Conservation (phyloP, 768 basidiomycete genomes). For the Vararia minispora region DNA sequence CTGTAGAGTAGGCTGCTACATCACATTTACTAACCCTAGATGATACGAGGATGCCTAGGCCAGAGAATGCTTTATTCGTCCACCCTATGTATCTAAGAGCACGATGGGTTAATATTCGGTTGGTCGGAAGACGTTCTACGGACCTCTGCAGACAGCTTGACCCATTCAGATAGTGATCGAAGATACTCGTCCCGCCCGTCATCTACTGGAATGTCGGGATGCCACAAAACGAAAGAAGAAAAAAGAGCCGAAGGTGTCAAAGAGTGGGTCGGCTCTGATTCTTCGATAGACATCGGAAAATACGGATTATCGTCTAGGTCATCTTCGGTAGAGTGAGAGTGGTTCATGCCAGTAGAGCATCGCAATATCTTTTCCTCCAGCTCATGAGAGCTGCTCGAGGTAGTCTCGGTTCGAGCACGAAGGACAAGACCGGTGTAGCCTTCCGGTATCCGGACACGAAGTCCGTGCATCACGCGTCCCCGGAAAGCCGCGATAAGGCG, state of each 20-base stretch:
- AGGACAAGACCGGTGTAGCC: slow-evolving; percentile 65
- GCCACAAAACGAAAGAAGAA: slow-evolving; percentile 63
- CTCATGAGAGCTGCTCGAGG: slow-evolving; percentile 7
- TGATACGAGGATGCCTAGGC: too few species aligned
- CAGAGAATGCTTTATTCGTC: too few species aligned
- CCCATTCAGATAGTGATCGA: slow-evolving; percentile 63
- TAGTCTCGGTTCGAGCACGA: slow-evolving; percentile 18
- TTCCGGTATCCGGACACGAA: slow-evolving; percentile 45
- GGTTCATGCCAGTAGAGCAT: slow-evolving; percentile 16
- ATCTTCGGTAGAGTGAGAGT: slow-evolving; percentile 19
- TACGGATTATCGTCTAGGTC: slow-evolving; percentile 20
- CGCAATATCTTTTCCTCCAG: slow-evolving; percentile 16
- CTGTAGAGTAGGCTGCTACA: too few species aligned
- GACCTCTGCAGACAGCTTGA: slow-evolving; percentile 51
- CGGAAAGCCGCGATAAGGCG: slow-evolving; percentile 60
- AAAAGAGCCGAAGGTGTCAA: slow-evolving; percentile 46
- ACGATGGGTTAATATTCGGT: too few species aligned
- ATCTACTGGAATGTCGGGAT: slow-evolving; percentile 60
- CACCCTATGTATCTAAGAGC: too few species aligned
- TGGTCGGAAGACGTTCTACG: slow-evolving; percentile 15
- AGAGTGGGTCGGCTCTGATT: slow-evolving; percentile 19
- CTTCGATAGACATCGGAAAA: slow-evolving; percentile 15
- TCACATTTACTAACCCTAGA: too few species aligned
- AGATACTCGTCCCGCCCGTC: slow-evolving; percentile 63
- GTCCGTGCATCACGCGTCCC: slow-evolving; percentile 63